Percentiles rank a stretch among this genome's conserved stretches.
Evolutionary conservation across 495 filamentous ascomycete species (phyloP).

Genomic region (Mycothermus thermophilus): DNA sequence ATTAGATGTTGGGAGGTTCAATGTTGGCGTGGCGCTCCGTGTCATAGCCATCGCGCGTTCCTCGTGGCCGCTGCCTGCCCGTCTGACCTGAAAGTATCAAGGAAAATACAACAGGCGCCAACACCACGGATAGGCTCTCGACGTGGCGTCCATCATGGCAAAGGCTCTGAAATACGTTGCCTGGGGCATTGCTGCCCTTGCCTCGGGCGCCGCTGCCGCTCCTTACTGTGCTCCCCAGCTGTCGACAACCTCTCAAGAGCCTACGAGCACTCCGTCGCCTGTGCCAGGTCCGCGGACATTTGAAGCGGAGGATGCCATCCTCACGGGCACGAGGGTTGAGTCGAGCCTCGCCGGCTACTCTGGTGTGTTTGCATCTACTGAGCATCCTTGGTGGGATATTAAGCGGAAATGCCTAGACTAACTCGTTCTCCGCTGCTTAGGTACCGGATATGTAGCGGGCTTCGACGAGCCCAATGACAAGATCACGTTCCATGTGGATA

Average conservation of each 20-base stretch:
- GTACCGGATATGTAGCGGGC: conserved; percentile 30
- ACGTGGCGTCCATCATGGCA: conserved; percentile 3
- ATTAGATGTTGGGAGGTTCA: no score
- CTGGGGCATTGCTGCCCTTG: conserved; percentile 3
- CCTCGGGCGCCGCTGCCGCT: not conserved
- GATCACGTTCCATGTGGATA: conserved; percentile 25
- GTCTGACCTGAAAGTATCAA: no score
- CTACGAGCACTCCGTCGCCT: no score
- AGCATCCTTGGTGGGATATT: not conserved
- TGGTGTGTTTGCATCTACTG: not conserved
- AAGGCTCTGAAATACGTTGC: conserved; percentile 1
- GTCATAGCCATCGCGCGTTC: no score
- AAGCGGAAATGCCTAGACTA: not conserved
- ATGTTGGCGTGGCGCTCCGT: no score
- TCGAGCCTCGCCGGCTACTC: conserved; percentile 21
- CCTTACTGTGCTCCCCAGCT: not conserved
- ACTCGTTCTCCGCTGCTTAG: conserved; percentile 5
- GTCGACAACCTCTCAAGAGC: no score
- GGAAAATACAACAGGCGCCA: no score
- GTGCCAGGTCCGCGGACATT: conserved; percentile 9
- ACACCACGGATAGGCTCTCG: no score
- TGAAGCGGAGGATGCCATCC: conserved; percentile 28
- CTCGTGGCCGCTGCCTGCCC: no score
- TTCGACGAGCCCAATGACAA: conserved; percentile 27
- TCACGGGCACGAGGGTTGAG: conserved; percentile 23